A percentile compares a stretch with the other conserved stretches of the same genome.
Conservation (phyloP, 2,329 filamentous ascomycete genomes). For the Aspergillus costaricaensis region DNA sequence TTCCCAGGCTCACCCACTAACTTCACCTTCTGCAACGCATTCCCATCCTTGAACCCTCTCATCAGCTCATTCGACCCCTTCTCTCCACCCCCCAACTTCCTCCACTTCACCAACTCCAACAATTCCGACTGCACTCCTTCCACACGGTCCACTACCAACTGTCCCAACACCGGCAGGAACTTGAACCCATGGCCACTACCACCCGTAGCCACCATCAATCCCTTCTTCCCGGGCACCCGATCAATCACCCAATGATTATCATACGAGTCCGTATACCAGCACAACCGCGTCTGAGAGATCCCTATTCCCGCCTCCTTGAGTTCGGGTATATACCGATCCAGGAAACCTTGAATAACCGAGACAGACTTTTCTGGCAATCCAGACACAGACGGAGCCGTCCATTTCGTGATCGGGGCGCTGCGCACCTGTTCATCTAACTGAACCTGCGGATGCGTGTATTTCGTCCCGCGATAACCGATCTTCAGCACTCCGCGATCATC, state of each 20-base stretch:
- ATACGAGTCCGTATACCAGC: constrained; percentile 60
- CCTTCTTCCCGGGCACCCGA: constrained; percentile 52
- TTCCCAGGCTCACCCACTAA: neutral
- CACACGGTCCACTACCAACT: constrained; percentile 56
- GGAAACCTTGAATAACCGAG: constrained; percentile 34
- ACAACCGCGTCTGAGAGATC: constrained; percentile 51
- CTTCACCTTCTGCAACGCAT: neutral
- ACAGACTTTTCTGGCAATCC: constrained; percentile 31
- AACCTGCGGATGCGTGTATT: constrained; percentile 50
- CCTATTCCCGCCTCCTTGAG: constrained; percentile 38
- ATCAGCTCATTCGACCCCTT: neutral
- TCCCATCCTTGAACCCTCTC: neutral
- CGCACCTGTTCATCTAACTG: constrained; percentile 42
- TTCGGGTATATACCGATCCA: constrained; percentile 49
- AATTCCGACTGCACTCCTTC: constrained; percentile 34
- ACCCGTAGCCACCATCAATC: constrained; percentile 61
- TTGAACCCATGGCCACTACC: constrained; percentile 66
- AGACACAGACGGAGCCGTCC: constrained; percentile 24
- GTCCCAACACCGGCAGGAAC: constrained; percentile 61
- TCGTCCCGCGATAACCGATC: constrained; percentile 54
- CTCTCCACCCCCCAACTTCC: constrained; percentile 11
- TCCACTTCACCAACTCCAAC: constrained; percentile 26
- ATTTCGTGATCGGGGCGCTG: constrained; percentile 47
- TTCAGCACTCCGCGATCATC: constrained; percentile 50
- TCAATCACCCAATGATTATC: constrained; percentile 59